phyloP scores from a whole-genome alignment of 306 rosid species.

The Castanospermum australe region DNA sequence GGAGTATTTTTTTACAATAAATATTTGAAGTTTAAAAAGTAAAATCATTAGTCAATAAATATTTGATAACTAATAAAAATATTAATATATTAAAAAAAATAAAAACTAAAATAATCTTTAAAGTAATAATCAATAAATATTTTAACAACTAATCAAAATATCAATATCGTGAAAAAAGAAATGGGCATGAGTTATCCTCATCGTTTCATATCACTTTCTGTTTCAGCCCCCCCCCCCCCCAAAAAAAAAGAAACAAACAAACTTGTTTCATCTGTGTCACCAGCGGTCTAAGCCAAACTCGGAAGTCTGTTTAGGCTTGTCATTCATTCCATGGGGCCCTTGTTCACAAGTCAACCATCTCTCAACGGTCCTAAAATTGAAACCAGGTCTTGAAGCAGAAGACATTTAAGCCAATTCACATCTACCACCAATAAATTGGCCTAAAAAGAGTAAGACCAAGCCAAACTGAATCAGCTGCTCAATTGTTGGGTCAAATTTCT shows the following conservation, averaged over 20 bases:
- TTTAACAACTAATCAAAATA: too few species aligned
- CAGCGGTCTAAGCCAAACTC: neutral
- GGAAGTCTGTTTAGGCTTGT: neutral
- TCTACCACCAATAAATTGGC: neutral
- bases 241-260: neutral
- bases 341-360: neutral
- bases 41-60: too few species aligned
- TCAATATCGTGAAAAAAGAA: too few species aligned
- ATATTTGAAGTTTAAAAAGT: too few species aligned
- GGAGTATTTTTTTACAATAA: too few species aligned
- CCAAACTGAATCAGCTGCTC: neutral
- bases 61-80: too few species aligned
- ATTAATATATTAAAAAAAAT: too few species aligned
- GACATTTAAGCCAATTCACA: neutral
- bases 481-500: constrained; percentile 13
- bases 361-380: neutral
- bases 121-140: too few species aligned
- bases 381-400: neutral
- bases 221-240: too few species aligned
- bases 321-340: neutral
- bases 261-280: neutral
- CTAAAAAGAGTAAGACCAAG: neutral
- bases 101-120: too few species aligned
- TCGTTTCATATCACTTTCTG: too few species aligned
- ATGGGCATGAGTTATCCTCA: too few species aligned